These are phyloP conservation scores for Fraxinus dipetala DNA, from an alignment of 305 asterid genomes.

Conservation along the genomic window DNA sequence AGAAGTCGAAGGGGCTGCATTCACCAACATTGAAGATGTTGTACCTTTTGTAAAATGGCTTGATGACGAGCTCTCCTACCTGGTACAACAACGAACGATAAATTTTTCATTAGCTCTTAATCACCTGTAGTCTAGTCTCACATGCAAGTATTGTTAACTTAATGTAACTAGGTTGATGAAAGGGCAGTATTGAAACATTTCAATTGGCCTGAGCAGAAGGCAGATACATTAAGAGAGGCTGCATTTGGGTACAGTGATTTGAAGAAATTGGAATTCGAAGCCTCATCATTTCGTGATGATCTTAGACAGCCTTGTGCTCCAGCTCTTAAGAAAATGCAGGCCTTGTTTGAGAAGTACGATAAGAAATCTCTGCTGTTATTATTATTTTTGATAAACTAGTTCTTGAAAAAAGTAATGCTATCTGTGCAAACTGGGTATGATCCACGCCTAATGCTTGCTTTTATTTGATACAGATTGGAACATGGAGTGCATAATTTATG, in stretches of 20 bases:
- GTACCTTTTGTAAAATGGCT: slow-evolving; percentile 97
- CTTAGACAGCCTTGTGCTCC: slow-evolving; percentile 68
- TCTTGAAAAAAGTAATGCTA: not conserved
- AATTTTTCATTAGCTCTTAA: not conserved
- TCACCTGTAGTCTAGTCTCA: not conserved
- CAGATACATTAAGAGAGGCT: slow-evolving; percentile 94
- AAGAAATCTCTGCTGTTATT: slow-evolving; percentile 7
- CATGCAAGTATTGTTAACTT: not conserved
- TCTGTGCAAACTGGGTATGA: not conserved
- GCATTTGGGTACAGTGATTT: slow-evolving; percentile 93
- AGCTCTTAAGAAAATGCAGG: slow-evolving; percentile 90
- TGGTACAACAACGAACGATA: slow-evolving; percentile 42
- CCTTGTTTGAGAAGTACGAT: slow-evolving; percentile 77
- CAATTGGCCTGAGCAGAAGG: slow-evolving; percentile 93
- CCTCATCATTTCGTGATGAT: slow-evolving; percentile 66
- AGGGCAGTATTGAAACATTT: slow-evolving; percentile 97
- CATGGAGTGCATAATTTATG: slow-evolving; percentile 83
- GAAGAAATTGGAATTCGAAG: slow-evolving; percentile 78
- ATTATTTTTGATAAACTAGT: not conserved
- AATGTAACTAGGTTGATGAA: slow-evolving; percentile 69
- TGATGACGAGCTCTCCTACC: slow-evolving; percentile 89
- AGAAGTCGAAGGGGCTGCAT: slow-evolving; percentile 90
- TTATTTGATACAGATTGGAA: slow-evolving; percentile 63
- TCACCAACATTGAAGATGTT: slow-evolving; percentile 87
- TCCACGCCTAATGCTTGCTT: not conserved